Conservation (phyloP, 805 yeast species). For the Wickerhamiella alocasiicola region DNA sequence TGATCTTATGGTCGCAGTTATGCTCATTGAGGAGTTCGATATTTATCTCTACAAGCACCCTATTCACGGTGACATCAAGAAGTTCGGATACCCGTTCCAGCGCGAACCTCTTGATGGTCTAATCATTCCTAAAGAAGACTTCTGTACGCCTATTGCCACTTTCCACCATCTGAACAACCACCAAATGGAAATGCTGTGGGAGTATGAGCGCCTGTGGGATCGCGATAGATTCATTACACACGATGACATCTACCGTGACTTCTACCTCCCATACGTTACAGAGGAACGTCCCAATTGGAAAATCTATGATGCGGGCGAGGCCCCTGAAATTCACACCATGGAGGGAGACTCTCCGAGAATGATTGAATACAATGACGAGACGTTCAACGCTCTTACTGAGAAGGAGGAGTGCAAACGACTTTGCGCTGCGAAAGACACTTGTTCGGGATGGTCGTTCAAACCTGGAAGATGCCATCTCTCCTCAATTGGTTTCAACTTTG, state of each 20-base stretch:
- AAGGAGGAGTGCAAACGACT: constrained; percentile 11
- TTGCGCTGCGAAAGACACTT: constrained; percentile 12
- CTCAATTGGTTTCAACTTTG: constrained; percentile 15
- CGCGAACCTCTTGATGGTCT: constrained; percentile 25
- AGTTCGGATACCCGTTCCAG: constrained; percentile 21
- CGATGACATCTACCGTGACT: constrained; percentile 26
- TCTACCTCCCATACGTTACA: constrained; percentile 24
- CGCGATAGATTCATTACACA: constrained; percentile 19
- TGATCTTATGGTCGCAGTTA: constrained; percentile 26
- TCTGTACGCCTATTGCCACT: constrained; percentile 25
- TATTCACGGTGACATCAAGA: constrained; percentile 7
- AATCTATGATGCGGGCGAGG: constrained; percentile 3
- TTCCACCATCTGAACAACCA: constrained; percentile 28
- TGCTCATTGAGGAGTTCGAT: constrained; percentile 22
- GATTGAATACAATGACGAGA: constrained; percentile 5
- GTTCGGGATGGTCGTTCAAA: constrained; percentile 13
- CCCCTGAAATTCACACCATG: constrained; percentile 14
- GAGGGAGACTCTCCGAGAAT: constrained; percentile 2
- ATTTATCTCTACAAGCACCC: constrained; percentile 12
- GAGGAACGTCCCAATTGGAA: constrained; percentile 22
- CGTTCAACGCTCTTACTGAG: constrained; percentile 12
- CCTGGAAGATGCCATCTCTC: constrained; percentile 13
- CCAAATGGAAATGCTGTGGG: constrained; percentile 27
- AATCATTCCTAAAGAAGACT: constrained; percentile 13
- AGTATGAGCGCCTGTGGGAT: constrained; percentile 24